These are phyloP conservation scores for Hyphodiscus sp. DNA, from an alignment of 2,329 filamentous ascomycete genomes.

Conservation along the genomic window DNA sequence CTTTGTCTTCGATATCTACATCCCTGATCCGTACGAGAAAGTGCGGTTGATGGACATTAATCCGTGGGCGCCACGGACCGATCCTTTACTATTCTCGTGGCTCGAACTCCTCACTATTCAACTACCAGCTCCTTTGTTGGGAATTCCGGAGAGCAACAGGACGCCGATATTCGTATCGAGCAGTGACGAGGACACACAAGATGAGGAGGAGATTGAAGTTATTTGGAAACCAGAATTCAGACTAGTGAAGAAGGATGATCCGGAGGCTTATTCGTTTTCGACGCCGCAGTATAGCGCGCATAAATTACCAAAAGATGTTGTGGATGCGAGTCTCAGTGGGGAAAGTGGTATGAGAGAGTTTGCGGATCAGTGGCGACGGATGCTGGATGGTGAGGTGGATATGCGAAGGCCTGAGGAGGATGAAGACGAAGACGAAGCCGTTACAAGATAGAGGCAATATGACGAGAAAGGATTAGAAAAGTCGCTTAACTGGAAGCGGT, in stretches of 20 bases:
- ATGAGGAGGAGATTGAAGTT: conserved; percentile 45
- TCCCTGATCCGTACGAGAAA: conserved; percentile 57
- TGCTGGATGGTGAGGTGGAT: conserved; percentile 37
- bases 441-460: neutral
- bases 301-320: conserved; percentile 90
- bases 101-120: conserved; percentile 71
- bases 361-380: conserved; percentile 65
- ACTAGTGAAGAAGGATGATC: conserved; percentile 76
- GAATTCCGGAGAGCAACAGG: conserved; percentile 33
- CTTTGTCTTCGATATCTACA: conserved; percentile 89
- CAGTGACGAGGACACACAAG: conserved; percentile 37
- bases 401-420: conserved; percentile 34
- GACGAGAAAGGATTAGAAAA: too few relatives aligned
- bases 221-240: conserved; percentile 69
- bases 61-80: conserved; percentile 85
- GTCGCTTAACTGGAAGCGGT: too few relatives aligned
- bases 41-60: conserved; percentile 87
- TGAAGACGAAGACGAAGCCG: conserved; percentile 28
- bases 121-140: conserved; percentile 52
- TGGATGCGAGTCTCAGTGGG: conserved; percentile 61
- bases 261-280: conserved; percentile 80
- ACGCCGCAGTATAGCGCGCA: conserved; percentile 89
- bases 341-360: conserved; percentile 78
- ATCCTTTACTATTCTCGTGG: conserved; percentile 87
- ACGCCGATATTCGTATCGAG: conserved; percentile 28